Evolutionary conservation across 2,329 filamentous ascomycete genomes (phyloP), one percentile per base, ranked within the genome.

Genomic region (Lecanicillium sp.): DNA sequence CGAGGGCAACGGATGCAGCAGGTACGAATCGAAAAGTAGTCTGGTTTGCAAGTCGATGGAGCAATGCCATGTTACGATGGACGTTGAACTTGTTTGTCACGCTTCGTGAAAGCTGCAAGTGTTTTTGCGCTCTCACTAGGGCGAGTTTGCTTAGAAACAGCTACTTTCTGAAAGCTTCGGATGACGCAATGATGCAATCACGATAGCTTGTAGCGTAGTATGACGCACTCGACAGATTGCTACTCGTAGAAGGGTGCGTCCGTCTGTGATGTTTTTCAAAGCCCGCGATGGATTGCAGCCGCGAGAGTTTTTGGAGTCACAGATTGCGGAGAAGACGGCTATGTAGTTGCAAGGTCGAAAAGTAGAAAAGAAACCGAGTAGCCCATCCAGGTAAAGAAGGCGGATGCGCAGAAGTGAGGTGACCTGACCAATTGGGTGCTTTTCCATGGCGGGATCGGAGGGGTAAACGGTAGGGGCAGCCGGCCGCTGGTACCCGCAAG

Each of bases 21-120:
- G 42, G 46, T 56, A 51, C 56, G 38, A 58, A 60, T 48, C 51
- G 57, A 45, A 43, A 41, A 30, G 44, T 48, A 16, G 56, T 52
- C 25, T 54, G 50, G 42, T 55, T 48, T 43, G 46, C 46, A 19
- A 60, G 44, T 32, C 48, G 50, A 38, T 55, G 55, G 36, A 59
- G 49, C 18, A 60, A 48, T 34, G 54, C 48, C 57, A 61, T 60
- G 41, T 27, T 37, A 31, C 4, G 16, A 14, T 33, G 20, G 38
- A 29, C 29, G 37, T 11, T 22, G 6, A 16, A 18, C 29, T 33
- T 33, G 27, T 34, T 27, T 29, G 31, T 37, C n/a, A 13, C 13
- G 16, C 13, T 28, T 15, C 37, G 29, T 38, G 41, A 41, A 35
- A 39, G n/a, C 22, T 37, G 35, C 12, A 18, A 14, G 38, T 20